These are phyloP conservation scores for Pogostemon cablin DNA, from an alignment of 257 asterid species.

Conservation along the genomic window DNA sequence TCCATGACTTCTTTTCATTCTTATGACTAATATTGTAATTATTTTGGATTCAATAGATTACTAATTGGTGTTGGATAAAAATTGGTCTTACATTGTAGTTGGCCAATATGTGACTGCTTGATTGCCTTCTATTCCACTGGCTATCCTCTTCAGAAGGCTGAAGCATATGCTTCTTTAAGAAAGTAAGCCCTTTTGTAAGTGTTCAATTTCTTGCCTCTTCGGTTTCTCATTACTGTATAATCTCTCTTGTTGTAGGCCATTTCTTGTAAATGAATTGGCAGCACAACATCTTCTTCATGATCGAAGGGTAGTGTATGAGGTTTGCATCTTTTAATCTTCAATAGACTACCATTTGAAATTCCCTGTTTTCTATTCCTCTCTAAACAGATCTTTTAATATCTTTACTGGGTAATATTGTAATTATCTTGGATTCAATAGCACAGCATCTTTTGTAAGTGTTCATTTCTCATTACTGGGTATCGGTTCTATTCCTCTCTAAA, in stretches of 20 bases:
- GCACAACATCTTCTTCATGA: slow-evolving; percentile 94
- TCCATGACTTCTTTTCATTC: neutral
- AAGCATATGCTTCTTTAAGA: slow-evolving; percentile 85
- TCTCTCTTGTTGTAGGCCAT: slow-evolving; percentile 62
- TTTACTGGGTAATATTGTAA: too few species aligned
- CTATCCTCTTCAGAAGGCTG: slow-evolving; percentile 85
- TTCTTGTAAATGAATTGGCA: slow-evolving; percentile 86
- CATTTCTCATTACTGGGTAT: too few species aligned
- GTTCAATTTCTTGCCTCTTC: neutral
- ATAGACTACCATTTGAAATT: slow-evolving; percentile 1
- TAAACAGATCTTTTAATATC: too few species aligned
- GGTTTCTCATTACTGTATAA: slow-evolving; percentile 14
- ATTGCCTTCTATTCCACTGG: slow-evolving; percentile 90
- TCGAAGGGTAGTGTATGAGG: slow-evolving; percentile 93
- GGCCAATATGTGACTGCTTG: slow-evolving; percentile 96
- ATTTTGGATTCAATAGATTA: neutral
- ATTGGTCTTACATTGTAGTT: slow-evolving; percentile 50
- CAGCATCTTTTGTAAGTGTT: too few species aligned
- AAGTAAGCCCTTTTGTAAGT: slow-evolving; percentile 54
- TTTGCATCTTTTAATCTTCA: slow-evolving; percentile 38
- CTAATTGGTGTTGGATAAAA: slow-evolving; percentile 17
- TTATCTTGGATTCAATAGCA: too few species aligned
- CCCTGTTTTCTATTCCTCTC: neutral
- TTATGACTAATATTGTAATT: neutral
- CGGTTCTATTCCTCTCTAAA: neutral